A percentile compares a stretch with the other conserved stretches of the same genome.
Conservation (phyloP, 1,284 basidiomycete genomes). For the Phylloboletellus chloephorus region DNA sequence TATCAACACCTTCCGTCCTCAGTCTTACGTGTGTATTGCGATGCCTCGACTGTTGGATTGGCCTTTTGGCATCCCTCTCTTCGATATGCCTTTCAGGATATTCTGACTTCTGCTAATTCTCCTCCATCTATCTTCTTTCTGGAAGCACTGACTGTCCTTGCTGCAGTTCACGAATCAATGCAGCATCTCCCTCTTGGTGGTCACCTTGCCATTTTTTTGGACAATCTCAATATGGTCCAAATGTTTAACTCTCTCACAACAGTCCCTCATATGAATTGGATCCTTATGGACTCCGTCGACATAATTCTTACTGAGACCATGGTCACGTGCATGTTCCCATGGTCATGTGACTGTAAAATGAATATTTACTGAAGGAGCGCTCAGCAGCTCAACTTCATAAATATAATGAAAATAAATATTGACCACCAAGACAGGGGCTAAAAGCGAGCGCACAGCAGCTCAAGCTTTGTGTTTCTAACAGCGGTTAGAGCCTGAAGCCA, state of each 20-base stretch:
- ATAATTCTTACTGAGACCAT: no score
- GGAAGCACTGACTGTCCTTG: conserved; percentile 27
- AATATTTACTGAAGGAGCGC: no score
- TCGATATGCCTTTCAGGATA: conserved; percentile 17
- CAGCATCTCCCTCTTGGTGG: conserved; percentile 25
- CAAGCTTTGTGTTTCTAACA: no score
- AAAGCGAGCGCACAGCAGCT: no score
- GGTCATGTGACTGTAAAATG: no score
- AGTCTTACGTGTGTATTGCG: conserved; percentile 25
- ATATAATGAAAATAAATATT: no score
- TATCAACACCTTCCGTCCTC: conserved; percentile 8
- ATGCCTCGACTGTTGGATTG: conserved; percentile 29
- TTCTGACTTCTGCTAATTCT: background rate
- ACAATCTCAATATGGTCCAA: no score
- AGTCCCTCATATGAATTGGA: conserved; percentile 15
- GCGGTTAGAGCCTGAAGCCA: no score
- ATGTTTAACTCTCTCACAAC: conserved; percentile 24
- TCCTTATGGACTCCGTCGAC: conserved; percentile 18
- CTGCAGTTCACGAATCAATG: conserved; percentile 14
- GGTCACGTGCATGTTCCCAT: no score
- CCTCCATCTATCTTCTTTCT: conserved; percentile 27
- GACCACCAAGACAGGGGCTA: no score
- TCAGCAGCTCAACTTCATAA: no score
- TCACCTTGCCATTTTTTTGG: conserved; percentile 18
- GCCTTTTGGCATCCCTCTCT: conserved; percentile 29